Base-by-base conservation (phyloP, 177 flowering plant species). In the Vitis hybrid region DNA sequence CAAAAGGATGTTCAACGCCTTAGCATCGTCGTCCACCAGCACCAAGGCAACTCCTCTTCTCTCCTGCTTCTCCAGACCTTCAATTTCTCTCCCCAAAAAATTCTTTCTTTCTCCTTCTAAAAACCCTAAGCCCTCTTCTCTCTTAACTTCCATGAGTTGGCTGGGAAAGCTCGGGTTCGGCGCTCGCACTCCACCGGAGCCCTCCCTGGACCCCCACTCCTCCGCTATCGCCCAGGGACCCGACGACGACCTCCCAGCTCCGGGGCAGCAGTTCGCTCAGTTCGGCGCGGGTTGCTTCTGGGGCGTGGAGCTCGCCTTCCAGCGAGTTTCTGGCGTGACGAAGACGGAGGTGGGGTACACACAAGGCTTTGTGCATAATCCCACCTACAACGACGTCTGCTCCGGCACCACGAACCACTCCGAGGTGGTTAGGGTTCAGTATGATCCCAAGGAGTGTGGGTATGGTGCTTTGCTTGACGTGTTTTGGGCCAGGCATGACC, bases 241-340 rank as follows among this genome's bases (percentile, higher is more conserved):
- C 2, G 98, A 94, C 71, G 90, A 86, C 49, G 95, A 92, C 64
- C 50, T 78, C 9, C 97, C 97, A 0, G 90, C 87, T 2, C 86
- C 97, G 0, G 95, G 93, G 0, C 93, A 86, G 70, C 79, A 83
- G 70, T 92, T 92, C 73, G 94, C 91, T 9, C 97, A 94, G 72
- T 94, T 94, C 73, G 98, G 94, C 0, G 97, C 95, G 1, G 97
- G 97, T 0, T 94, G 98, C 73, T 94, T 92, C 71, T 94, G 97
- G 98, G 93, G 97, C 1, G 93, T 92, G 2, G 98, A 94, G 67
- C 74, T 94, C 63, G 97, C 88, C 15, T 94, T 81, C 50, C 97
- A 94, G 87, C 85, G 98, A 58, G 86, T 87, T 1, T 82, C 89
- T 0, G 97, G 97, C 50, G 97, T 92, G 5, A 79, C 85, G 34